phyloP scores from a whole-genome alignment of 1,139 yeast genomes.

The Candida sp. region DNA sequence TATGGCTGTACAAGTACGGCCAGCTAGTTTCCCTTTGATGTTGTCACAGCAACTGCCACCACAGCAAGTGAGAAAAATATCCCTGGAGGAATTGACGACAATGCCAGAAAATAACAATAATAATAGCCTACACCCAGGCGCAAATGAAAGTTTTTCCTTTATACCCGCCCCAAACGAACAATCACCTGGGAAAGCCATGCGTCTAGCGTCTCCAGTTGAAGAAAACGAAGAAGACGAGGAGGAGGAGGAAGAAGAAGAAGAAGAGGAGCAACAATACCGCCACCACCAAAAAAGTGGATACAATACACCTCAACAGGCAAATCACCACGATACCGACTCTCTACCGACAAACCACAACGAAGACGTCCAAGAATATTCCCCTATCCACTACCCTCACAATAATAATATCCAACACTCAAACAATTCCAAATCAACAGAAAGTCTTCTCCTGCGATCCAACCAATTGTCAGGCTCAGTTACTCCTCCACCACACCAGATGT shows the following conservation, averaged over 20 bases:
- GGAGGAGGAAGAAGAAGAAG: too few relatives aligned
- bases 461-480: neutral
- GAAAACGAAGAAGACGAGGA: neutral
- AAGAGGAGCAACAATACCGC: neutral
- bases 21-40: neutral
- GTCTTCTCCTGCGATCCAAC: neutral
- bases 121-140: neutral
- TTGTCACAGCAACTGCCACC: constrained; percentile 3
- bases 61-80: neutral
- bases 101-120: neutral
- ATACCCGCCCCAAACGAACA: neutral
- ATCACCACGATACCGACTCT: neutral
- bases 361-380: neutral
- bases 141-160: neutral
- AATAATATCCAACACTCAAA: neutral
- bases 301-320: neutral
- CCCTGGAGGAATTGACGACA: constrained; percentile 1
- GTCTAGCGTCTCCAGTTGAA: neutral
- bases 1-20: constrained; percentile 1
- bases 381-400: neutral
- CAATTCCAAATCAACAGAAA: constrained; percentile 1
- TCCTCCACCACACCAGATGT: neutral
- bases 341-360: neutral
- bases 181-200: neutral
- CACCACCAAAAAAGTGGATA: too few relatives aligned